Percentiles rank a stretch among this genome's conserved stretches.
Conservation (phyloP, 2,329 filamentous ascomycete genomes). For the Diaporthe sp. region DNA sequence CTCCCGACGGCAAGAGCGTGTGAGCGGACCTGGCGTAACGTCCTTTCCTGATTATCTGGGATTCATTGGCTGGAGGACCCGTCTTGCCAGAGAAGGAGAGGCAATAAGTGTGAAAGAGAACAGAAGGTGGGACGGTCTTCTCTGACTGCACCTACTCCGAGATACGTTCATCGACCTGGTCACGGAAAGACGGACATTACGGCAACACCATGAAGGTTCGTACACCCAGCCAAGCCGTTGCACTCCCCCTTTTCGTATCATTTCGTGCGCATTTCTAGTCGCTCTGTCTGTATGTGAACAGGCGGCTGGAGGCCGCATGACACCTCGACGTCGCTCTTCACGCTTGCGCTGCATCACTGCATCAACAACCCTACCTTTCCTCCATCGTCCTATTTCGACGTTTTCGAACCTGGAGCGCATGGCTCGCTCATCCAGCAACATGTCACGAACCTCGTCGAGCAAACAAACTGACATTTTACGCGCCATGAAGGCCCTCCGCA, state of each 20-base stretch:
- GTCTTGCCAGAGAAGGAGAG: conserved; percentile 2
- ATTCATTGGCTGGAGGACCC: conserved; percentile 33
- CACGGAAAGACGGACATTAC: conserved; percentile 31
- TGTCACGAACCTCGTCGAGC: conserved; percentile 31
- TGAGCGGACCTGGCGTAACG: conserved; percentile 37
- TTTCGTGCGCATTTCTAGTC: not conserved
- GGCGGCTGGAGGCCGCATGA: not conserved
- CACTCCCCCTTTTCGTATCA: not conserved
- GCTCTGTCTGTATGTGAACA: not conserved
- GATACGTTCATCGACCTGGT: conserved; percentile 16
- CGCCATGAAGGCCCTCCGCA: conserved; percentile 78
- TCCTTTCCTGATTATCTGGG: conserved; percentile 1
- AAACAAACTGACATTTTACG: conserved; percentile 59
- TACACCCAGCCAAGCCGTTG: conserved; percentile 29
- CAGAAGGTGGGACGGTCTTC: conserved; percentile 22
- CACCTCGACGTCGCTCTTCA: not conserved
- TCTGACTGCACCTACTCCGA: conserved; percentile 32
- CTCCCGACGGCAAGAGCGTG: conserved; percentile 39
- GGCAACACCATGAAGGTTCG: conserved; percentile 39
- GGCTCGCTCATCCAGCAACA: conserved; percentile 8
- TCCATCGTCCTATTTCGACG: conserved; percentile 22
- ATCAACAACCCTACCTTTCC: not conserved
- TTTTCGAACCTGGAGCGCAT: conserved; percentile 30
- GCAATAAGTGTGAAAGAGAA: not conserved
- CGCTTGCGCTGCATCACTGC: conserved; percentile 10